Percentiles rank a stretch among this genome's conserved stretches.
phyloP scores from a whole-genome alignment of 2,329 filamentous ascomycete genomes.

The Drechslera avenae region DNA sequence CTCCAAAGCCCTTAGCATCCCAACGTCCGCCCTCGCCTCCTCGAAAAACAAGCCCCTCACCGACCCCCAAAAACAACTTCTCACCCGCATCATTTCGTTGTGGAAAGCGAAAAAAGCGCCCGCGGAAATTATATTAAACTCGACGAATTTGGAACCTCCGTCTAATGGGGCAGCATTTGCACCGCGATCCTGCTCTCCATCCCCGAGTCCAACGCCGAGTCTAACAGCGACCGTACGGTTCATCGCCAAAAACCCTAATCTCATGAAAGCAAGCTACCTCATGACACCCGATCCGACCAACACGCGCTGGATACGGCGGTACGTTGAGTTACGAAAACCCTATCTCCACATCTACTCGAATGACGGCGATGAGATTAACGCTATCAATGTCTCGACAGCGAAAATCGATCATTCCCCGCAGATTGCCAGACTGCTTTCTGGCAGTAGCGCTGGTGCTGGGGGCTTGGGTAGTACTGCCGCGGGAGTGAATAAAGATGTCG shows the following conservation, averaged over 20 bases:
- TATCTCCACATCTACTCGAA: conserved; percentile 90
- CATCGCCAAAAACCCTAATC: conserved; percentile 72
- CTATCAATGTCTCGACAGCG: conserved; percentile 86
- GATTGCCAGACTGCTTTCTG: conserved; percentile 73
- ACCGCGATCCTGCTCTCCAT: conserved; percentile 44
- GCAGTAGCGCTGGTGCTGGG: conserved; percentile 37
- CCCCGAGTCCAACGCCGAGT: conserved; percentile 57
- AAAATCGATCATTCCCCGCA: conserved; percentile 92
- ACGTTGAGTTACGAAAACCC: conserved; percentile 87
- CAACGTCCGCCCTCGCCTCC: conserved; percentile 18
- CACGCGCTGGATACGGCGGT: conserved; percentile 86
- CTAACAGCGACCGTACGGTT: conserved; percentile 78
- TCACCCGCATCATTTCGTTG: conserved; percentile 64
- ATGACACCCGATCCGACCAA: conserved; percentile 82
- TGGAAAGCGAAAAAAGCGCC: conserved; percentile 60
- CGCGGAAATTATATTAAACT: conserved; percentile 54
- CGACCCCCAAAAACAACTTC: conserved; percentile 49
- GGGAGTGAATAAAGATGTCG: conserved; percentile 58
- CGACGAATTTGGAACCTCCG: conserved; percentile 68
- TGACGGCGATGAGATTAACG: conserved; percentile 87
- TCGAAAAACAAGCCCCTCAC: conserved; percentile 25
- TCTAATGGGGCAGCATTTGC: conserved; percentile 61
- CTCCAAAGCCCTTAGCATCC: conserved; percentile 51
- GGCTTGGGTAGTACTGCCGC: background rate
- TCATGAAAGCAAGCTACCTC: conserved; percentile 87